Evolutionary conservation across 1,139 yeast species (phyloP).

Genomic region (Hyphopichia wangnamkhiaoensis): DNA sequence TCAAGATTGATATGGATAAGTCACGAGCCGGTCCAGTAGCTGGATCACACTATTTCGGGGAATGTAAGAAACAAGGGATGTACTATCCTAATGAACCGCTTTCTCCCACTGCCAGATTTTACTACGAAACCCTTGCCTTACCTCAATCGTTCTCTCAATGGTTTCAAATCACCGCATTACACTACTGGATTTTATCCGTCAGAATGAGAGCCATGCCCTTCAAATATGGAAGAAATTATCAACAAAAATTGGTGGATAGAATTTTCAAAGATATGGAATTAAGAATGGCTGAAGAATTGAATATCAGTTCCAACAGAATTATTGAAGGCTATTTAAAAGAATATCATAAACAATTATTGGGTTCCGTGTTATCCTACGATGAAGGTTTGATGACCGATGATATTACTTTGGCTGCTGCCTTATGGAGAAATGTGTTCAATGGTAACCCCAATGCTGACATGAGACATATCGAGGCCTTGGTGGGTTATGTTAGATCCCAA

Average conservation of each 20-base stretch:
- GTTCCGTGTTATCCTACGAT: constrained; percentile 87
- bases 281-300: constrained; percentile 82
- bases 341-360: constrained; percentile 86
- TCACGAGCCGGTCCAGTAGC: constrained; percentile 94
- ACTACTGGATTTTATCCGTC: constrained; percentile 89
- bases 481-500: constrained; percentile 86
- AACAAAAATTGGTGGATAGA: constrained; percentile 87
- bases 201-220: constrained; percentile 97
- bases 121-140: constrained; percentile 76
- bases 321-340: constrained; percentile 88
- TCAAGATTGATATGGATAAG: constrained; percentile 86
- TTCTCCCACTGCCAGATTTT: constrained; percentile 64
- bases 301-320: constrained; percentile 78
- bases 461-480: constrained; percentile 81
- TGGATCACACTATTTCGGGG: constrained; percentile 82
- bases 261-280: constrained; percentile 87
- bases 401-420: constrained; percentile 80
- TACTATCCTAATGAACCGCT: constrained; percentile 71
- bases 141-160: constrained; percentile 91
- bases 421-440: constrained; percentile 90
- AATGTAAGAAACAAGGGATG: constrained; percentile 83
- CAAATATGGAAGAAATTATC: constrained; percentile 84
- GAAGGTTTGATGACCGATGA: constrained; percentile 87
- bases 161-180: constrained; percentile 89
- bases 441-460: constrained; percentile 82